These are phyloP conservation scores for Fusarium tanahbumbuense DNA, from an alignment of 2,329 filamentous ascomycete genomes.

Conservation along the genomic window DNA sequence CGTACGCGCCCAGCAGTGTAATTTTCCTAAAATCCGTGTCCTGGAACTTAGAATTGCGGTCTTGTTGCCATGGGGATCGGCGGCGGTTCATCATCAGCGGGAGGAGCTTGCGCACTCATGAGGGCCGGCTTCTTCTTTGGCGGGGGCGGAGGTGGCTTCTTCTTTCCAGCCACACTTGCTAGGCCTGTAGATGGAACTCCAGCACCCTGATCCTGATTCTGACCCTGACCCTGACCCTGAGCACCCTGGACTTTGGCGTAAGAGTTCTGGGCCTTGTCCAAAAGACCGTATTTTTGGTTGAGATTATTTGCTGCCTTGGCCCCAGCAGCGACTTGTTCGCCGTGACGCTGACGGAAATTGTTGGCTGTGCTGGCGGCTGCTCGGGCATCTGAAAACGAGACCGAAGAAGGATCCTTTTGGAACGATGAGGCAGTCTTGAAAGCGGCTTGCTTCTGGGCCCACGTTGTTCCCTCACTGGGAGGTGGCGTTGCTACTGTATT, in stretches of 20 bases:
- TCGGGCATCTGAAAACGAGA: conserved; percentile 69
- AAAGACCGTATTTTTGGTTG: conserved; percentile 71
- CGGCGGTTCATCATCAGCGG: conserved; percentile 56
- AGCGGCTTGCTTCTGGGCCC: conserved; percentile 73
- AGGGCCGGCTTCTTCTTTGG: conserved; percentile 64
- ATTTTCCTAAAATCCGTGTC: conserved; percentile 1
- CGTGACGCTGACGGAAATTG: conserved; percentile 77
- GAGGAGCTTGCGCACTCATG: conserved; percentile 31
- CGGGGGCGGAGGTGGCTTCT: conserved; percentile 65
- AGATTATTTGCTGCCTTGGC: conserved; percentile 66
- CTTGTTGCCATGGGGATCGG: conserved; percentile 65
- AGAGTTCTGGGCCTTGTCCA: conserved; percentile 52
- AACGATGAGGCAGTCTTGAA: conserved; percentile 70
- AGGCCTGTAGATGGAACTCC: conserved; percentile 25
- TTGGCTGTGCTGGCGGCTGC: conserved; percentile 70
- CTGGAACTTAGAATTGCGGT: conserved; percentile 56
- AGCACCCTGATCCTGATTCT: conserved; percentile 2
- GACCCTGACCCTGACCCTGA: conserved; percentile 34
- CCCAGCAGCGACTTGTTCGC: conserved; percentile 73
- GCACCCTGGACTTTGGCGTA: conserved; percentile 36
- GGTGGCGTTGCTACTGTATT: conserved; percentile 40
- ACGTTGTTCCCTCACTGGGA: conserved; percentile 67
- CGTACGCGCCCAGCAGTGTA: conserved; percentile 29
- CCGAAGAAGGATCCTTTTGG: conserved; percentile 70
- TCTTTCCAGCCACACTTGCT: conserved; percentile 55